Base-by-base conservation (phyloP, 805 yeast species). In the Pichia paraexigua region DNA sequence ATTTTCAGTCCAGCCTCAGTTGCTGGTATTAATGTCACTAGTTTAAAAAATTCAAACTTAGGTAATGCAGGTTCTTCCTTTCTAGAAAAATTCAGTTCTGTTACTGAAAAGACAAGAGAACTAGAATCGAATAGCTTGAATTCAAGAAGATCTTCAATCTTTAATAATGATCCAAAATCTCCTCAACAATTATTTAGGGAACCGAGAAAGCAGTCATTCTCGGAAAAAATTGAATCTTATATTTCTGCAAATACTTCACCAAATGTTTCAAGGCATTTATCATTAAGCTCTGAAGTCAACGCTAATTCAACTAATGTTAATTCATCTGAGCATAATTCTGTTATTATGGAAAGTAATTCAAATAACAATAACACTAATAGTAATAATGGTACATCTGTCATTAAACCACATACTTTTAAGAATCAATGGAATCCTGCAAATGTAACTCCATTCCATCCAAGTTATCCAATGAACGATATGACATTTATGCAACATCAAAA, bases 71-170 rank as follows among this genome's bases (percentile, higher is more conserved):
- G 48, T 9, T 69, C 73, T 20, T 71, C 78, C 46, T 83, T 83
- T 59, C 67, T 83, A 55, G 83, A 79, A 55, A 82, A 81, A 65
- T 83, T 83, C 60, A 71, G 83, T 8, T 70, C 80, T 2, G 83
- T 83, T 18, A 83, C 85, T 8, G 87, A 83, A 51, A 83, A 85
- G 46, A 83, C 89, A 0, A 71, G 85, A 59, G 89, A 83, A 57
- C 71, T 82, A 44, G 87, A 82, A 58, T 52, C 56, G 18, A 56
- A 49, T 17, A 45, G 35, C n/a, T 24, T 68, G 17, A 64, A 65
- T n/a, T 69, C 75, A 5, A 73, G 85, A 65, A 73, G 84, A 67
- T 72, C 83, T 1, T 77, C 82, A 50, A 73, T 77, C 58, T 67
- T 75, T 52, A 65, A 64, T 21, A 70, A 67, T 41, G 62, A 64